A percentile compares a stretch with the other conserved stretches of the same genome.
Evolutionary conservation across 2,329 filamentous ascomycete species (phyloP).

Genomic region (Alternaria metachromatica): DNA sequence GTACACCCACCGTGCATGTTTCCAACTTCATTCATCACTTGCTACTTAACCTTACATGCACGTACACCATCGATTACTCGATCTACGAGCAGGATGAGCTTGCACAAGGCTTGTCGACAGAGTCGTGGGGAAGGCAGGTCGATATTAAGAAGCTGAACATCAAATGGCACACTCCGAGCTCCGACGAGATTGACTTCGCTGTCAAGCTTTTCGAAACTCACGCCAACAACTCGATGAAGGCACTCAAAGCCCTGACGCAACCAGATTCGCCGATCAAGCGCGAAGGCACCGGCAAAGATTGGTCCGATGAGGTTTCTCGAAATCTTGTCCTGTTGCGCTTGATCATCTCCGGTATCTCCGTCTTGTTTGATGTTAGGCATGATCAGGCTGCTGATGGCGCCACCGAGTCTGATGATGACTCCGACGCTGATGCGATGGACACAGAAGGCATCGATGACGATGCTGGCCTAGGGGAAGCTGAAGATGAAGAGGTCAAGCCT

Average conservation of each 20-base stretch:
- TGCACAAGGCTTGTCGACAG: constrained; percentile 72
- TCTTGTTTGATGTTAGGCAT: constrained; percentile 78
- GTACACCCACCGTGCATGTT: constrained; percentile 91
- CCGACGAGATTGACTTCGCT: constrained; percentile 85
- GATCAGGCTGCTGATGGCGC: constrained; percentile 42
- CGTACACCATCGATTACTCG: constrained; percentile 88
- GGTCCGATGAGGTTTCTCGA: constrained; percentile 94
- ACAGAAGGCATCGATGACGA: constrained; percentile 57
- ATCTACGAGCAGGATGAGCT: constrained; percentile 83
- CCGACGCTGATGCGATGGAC: constrained; percentile 50
- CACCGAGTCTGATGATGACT: constrained; percentile 60
- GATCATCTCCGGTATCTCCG: constrained; percentile 88
- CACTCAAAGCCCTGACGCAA: constrained; percentile 80
- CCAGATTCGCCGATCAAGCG: constrained; percentile 82
- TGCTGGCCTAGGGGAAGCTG: constrained; percentile 67
- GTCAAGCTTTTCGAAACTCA: constrained; percentile 88
- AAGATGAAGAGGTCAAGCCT: constrained; percentile 82
- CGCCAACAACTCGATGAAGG: constrained; percentile 74
- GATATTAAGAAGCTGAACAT: constrained; percentile 79
- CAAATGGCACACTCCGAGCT: constrained; percentile 86
- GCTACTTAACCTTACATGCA: constrained; percentile 90
- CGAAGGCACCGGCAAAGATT: constrained; percentile 96
- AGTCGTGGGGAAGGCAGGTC: constrained; percentile 84
- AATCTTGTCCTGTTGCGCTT: constrained; percentile 87
- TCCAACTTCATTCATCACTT: constrained; percentile 98